A percentile compares a stretch with the other conserved stretches of the same genome.
Conservation (phyloP, 2,329 filamentous ascomycete genomes). For the Phyllosticta capitalensis region DNA sequence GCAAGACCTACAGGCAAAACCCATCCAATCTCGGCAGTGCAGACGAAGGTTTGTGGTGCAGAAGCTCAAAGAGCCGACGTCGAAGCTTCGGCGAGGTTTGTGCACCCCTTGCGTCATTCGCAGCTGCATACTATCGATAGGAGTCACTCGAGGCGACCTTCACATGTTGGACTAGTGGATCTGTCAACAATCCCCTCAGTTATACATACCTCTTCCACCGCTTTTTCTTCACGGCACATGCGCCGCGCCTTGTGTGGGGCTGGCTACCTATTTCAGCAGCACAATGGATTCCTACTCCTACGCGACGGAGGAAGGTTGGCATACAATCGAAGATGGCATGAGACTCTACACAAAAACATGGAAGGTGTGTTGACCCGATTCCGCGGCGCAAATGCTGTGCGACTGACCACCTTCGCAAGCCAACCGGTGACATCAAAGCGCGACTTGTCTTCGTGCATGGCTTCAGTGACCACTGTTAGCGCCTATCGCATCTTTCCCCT, state of each 20-base stretch:
- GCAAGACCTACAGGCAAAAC: neutral
- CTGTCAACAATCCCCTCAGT: neutral
- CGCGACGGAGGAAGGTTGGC: slow-evolving; percentile 40
- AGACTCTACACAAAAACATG: slow-evolving; percentile 54
- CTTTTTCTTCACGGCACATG: neutral
- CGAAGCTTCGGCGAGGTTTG: neutral
- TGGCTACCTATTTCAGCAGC: neutral
- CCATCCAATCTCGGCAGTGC: neutral
- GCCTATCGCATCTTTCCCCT: neutral
- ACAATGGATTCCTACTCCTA: neutral
- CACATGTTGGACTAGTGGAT: neutral
- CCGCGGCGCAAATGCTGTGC: slow-evolving; percentile 3
- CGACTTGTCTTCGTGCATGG: slow-evolving; percentile 79
- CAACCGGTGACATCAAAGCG: slow-evolving; percentile 50
- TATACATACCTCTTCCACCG: neutral
- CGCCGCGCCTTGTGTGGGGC: neutral
- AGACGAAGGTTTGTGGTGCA: neutral
- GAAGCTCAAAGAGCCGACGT: neutral
- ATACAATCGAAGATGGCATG: slow-evolving; percentile 42
- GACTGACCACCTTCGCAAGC: slow-evolving; percentile 31
- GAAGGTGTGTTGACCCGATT: slow-evolving; percentile 34
- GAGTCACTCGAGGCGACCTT: neutral
- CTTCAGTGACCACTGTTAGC: slow-evolving; percentile 67
- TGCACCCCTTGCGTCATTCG: neutral
- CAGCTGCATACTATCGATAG: neutral